These are phyloP conservation scores for Suillus subaureus DNA, from an alignment of 768 basidiomycete species.

Conservation along the genomic window DNA sequence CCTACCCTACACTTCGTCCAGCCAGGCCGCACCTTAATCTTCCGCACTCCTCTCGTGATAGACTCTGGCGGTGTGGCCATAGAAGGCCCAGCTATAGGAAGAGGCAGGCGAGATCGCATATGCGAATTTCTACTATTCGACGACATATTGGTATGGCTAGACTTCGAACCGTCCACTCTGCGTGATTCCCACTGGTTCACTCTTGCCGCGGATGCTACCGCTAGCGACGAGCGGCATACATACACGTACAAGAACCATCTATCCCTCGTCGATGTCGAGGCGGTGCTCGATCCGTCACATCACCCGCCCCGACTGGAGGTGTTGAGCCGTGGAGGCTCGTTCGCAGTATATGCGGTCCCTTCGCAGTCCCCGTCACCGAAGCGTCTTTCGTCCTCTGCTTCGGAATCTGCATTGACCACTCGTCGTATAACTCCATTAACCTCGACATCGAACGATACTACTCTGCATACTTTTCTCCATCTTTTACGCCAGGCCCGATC, in stretches of 20 bases:
- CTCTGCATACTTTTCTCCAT: constrained; percentile 2
- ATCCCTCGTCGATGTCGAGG: constrained; percentile 75
- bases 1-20: constrained; percentile 76
- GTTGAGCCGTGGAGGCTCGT: constrained; percentile 75
- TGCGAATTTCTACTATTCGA: constrained; percentile 6
- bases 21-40: constrained; percentile 78
- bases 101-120: constrained; percentile 3
- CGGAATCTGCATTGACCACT: neutral
- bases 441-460: neutral
- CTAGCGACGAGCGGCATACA: constrained; percentile 6
- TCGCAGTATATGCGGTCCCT: constrained; percentile 72
- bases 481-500: constrained; percentile 2
- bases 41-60: constrained; percentile 2
- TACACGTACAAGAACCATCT: constrained; percentile 75
- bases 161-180: neutral
- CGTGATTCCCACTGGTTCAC: constrained; percentile 5
- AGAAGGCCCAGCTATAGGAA: neutral
- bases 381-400: constrained; percentile 1
- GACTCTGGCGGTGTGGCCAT: constrained; percentile 2
- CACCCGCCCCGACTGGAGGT: constrained; percentile 56
- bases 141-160: constrained; percentile 2
- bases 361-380: neutral
- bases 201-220: neutral
- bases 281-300: constrained; percentile 50
- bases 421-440: neutral